Conservation (phyloP, 495 filamentous ascomycete genomes). For the Lasiosphaeria hispida region DNA sequence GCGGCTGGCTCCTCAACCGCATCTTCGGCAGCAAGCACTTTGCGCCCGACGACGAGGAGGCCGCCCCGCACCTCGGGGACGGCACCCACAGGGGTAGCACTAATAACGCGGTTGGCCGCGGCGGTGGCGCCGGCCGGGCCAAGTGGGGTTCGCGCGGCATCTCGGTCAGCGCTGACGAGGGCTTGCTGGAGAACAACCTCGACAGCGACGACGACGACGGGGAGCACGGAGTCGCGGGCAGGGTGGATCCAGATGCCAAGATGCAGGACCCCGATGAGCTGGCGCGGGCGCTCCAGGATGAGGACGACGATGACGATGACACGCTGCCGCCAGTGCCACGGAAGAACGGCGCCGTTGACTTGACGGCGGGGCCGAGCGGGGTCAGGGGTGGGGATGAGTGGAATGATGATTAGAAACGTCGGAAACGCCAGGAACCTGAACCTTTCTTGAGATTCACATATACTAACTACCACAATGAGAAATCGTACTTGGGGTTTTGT, state of each 20-base stretch:
- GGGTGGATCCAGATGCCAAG: constrained; percentile 51
- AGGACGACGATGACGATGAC: constrained; percentile 29
- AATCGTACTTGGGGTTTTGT: not conserved
- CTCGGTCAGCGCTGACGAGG: constrained; percentile 78
- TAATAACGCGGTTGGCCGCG: constrained; percentile 24
- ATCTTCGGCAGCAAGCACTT: constrained; percentile 52
- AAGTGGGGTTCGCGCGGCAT: constrained; percentile 80
- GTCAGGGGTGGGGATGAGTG: constrained; percentile 42
- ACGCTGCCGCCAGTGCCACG: constrained; percentile 3
- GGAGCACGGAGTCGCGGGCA: constrained; percentile 33
- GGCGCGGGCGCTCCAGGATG: constrained; percentile 50
- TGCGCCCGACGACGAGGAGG: constrained; percentile 48
- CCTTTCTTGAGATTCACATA: not conserved
- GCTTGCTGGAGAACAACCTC: constrained; percentile 53
- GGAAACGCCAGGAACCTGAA: not conserved
- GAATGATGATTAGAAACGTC: constrained; percentile 33
- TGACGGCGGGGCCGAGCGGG: constrained; percentile 25
- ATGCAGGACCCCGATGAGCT: constrained; percentile 59
- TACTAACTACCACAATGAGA: not conserved
- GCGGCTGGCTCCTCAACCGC: constrained; percentile 69
- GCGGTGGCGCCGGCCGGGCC: constrained; percentile 27
- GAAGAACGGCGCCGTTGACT: constrained; percentile 5
- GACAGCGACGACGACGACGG: constrained; percentile 30
- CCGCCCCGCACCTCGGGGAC: constrained; percentile 42
- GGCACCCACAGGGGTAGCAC: constrained; percentile 24